phyloP scores from a whole-genome alignment of 345 rosid genomes.

The Citrus medica region DNA sequence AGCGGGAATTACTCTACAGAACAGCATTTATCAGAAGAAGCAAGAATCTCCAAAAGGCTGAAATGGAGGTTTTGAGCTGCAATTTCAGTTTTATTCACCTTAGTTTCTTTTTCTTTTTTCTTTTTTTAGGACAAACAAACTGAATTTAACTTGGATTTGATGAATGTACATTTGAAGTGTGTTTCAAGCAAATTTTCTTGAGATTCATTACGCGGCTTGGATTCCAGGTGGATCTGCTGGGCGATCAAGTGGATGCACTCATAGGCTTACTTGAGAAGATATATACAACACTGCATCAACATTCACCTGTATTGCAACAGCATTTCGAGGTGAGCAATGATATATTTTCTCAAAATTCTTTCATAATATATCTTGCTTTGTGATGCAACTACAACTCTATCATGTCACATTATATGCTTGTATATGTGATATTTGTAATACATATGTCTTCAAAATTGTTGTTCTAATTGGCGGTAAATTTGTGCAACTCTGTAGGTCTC shows the following conservation, averaged over 20 bases:
- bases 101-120: too few species aligned
- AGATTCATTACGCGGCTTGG: background rate
- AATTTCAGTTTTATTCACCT: background rate
- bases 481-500: conserved; percentile 36
- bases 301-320: conserved; percentile 39
- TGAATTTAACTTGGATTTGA: background rate
- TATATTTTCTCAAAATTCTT: conserved; percentile 8
- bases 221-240: conserved; percentile 72
- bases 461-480: background rate
- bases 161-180: background rate
- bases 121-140: background rate
- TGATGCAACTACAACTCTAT: background rate
- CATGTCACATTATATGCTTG: background rate
- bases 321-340: conserved; percentile 38
- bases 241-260: conserved; percentile 75
- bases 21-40: conserved; percentile 58
- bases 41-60: conserved; percentile 72
- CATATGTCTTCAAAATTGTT: background rate
- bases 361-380: background rate
- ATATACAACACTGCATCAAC: conserved; percentile 34
- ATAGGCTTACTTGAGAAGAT: conserved; percentile 46
- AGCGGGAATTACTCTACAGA: conserved; percentile 44
- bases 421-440: background rate
- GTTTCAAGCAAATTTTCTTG: background rate
- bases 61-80: conserved; percentile 55